These are phyloP conservation scores for Candida sithepensis DNA, from an alignment of 805 yeast genomes.

Conservation along the genomic window DNA sequence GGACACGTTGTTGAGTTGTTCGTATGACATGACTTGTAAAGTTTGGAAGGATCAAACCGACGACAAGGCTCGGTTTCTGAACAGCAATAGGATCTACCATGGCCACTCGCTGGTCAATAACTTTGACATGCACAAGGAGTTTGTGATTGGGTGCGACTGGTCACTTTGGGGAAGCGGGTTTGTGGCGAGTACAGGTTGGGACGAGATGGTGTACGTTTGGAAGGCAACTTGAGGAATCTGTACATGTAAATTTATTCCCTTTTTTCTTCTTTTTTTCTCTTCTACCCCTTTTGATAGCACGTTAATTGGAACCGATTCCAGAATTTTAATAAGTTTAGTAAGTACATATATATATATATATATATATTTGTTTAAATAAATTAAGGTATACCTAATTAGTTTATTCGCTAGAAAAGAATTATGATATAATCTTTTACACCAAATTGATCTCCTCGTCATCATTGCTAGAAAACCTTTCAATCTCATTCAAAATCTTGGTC, in stretches of 20 bases:
- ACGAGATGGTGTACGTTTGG: slow-evolving; percentile 91
- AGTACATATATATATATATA: too few relatives aligned
- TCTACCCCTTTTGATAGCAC: too few relatives aligned
- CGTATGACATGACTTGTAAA: slow-evolving; percentile 90
- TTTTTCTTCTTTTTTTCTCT: too few relatives aligned
- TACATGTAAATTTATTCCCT: too few relatives aligned
- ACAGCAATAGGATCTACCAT: slow-evolving; percentile 40
- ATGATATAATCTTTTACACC: slow-evolving; percentile 6
- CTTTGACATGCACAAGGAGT: slow-evolving; percentile 76
- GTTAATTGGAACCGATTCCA: too few relatives aligned
- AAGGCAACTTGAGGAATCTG: slow-evolving; percentile 57
- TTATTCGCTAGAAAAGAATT: neutral
- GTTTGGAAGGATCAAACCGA: slow-evolving; percentile 79
- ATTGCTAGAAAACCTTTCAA: slow-evolving; percentile 36
- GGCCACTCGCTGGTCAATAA: slow-evolving; percentile 52
- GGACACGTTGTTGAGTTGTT: slow-evolving; percentile 64
- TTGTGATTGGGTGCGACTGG: slow-evolving; percentile 93
- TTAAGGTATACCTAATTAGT: neutral
- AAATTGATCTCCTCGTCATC: slow-evolving; percentile 20
- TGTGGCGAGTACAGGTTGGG: slow-evolving; percentile 96
- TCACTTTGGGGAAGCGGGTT: slow-evolving; percentile 96
- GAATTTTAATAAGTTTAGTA: too few relatives aligned
- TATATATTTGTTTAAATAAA: too few relatives aligned
- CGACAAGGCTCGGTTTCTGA: slow-evolving; percentile 49
- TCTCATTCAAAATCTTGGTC: slow-evolving; percentile 37